phyloP scores from a whole-genome alignment of 169 alveolate genomes.

The Plasmodium falciparum region DNA sequence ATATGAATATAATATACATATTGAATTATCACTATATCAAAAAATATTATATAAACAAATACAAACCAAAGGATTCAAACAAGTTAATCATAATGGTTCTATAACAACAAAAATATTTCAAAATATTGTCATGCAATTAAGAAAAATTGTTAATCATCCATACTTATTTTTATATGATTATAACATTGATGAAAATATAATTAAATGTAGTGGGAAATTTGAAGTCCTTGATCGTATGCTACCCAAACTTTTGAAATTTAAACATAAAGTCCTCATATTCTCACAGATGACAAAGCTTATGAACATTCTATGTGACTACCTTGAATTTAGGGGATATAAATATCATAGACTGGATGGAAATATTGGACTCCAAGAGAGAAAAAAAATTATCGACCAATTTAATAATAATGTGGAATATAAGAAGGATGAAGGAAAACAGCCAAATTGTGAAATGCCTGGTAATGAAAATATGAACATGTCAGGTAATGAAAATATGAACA shows the following conservation, averaged over 20 bases:
- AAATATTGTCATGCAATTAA: slow-evolving; percentile 97
- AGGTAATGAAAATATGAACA: no score
- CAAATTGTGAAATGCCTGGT: background rate
- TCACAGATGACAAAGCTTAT: slow-evolving; percentile 95
- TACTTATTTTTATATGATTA: slow-evolving; percentile 94
- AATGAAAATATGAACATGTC: no score
- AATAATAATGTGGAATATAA: background rate
- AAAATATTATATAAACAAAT: slow-evolving; percentile 94
- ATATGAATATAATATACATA: slow-evolving; percentile 90
- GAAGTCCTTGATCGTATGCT: slow-evolving; percentile 92
- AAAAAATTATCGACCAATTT: slow-evolving; percentile 32
- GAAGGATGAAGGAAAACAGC: background rate
- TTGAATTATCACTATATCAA: slow-evolving; percentile 95
- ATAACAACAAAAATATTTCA: slow-evolving; percentile 22
- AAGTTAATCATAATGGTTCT: slow-evolving; percentile 77
- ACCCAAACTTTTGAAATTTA: slow-evolving; percentile 79
- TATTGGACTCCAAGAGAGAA: slow-evolving; percentile 95
- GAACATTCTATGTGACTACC: slow-evolving; percentile 96
- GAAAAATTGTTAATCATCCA: slow-evolving; percentile 99
- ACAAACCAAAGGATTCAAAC: slow-evolving; percentile 84
- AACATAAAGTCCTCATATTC: slow-evolving; percentile 92
- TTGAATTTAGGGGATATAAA: slow-evolving; percentile 91
- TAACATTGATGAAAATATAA: slow-evolving; percentile 91
- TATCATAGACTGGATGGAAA: slow-evolving; percentile 98
- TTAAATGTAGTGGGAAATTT: slow-evolving; percentile 93